phyloP scores from a whole-genome alignment of 2,329 filamentous ascomycete species.

The Botrytis porri region DNA sequence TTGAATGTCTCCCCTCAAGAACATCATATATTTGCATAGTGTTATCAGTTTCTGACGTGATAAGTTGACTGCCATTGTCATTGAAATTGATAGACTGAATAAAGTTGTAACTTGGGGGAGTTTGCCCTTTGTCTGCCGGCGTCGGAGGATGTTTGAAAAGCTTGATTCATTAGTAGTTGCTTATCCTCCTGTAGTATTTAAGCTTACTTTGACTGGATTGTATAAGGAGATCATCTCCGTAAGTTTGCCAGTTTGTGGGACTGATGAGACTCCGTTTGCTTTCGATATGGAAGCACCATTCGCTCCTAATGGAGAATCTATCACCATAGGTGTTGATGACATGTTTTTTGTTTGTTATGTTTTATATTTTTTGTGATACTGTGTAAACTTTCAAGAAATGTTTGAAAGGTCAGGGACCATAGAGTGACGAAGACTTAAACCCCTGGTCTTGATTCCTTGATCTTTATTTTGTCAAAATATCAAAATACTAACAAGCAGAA shows the following conservation, averaged over 20 bases:
- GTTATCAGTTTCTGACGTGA: constrained; percentile 90
- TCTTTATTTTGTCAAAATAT: not conserved
- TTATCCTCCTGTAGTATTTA: not conserved
- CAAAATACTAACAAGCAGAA: not conserved
- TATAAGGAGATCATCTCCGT: constrained; percentile 75
- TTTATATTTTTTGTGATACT: not conserved
- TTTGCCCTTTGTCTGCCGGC: constrained; percentile 43
- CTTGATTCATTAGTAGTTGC: constrained; percentile 38
- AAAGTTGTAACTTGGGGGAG: constrained; percentile 46
- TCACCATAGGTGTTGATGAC: constrained; percentile 37
- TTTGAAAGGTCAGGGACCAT: too few species aligned
- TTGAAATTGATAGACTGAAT: constrained; percentile 95
- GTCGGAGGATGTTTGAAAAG: constrained; percentile 57
- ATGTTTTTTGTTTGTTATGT: constrained; percentile 22
- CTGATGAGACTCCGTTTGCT: constrained; percentile 27
- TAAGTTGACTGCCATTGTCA: constrained; percentile 86
- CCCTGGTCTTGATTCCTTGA: not conserved
- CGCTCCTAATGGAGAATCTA: constrained; percentile 36
- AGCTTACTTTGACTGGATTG: constrained; percentile 71
- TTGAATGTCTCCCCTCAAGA: constrained; percentile 83
- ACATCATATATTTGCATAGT: constrained; percentile 95
- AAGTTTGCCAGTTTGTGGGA: constrained; percentile 55
- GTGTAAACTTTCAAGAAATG: not conserved
- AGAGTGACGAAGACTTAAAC: not conserved
- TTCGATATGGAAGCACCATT: constrained; percentile 26